These are phyloP conservation scores for Wickerhamiella vanderwaltii DNA, from an alignment of 805 yeast genomes.

Conservation along the genomic window DNA sequence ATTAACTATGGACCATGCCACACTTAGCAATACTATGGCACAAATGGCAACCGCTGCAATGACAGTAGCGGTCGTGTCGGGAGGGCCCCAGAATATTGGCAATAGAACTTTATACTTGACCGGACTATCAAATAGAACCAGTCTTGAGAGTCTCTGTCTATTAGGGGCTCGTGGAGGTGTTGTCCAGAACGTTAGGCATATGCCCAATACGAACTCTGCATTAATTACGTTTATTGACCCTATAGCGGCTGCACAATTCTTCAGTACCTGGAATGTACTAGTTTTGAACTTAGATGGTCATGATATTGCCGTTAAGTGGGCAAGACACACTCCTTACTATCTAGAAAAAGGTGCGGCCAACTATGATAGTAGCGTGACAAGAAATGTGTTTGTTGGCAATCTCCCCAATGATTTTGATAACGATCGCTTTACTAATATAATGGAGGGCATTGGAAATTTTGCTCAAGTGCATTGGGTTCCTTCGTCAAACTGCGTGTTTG, in stretches of 20 bases:
- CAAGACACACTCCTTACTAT: conserved; percentile 82
- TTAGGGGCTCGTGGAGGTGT: conserved; percentile 84
- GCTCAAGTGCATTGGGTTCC: conserved; percentile 85
- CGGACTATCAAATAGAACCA: conserved; percentile 74
- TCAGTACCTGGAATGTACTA: conserved; percentile 80
- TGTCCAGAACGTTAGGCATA: conserved; percentile 66
- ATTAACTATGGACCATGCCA: conserved; percentile 65
- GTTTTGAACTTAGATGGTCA: conserved; percentile 27
- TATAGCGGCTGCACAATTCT: conserved; percentile 93
- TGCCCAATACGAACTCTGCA: conserved; percentile 80
- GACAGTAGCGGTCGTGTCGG: conserved; percentile 90
- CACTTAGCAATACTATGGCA: conserved; percentile 42
- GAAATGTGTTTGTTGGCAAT: conserved; percentile 83
- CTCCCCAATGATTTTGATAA: conserved; percentile 38
- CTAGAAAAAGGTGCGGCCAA: conserved; percentile 82
- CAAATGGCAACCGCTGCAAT: conserved; percentile 97
- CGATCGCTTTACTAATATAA: conserved; percentile 54
- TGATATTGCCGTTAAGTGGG: conserved; percentile 86
- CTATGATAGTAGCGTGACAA: conserved; percentile 72
- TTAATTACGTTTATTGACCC: conserved; percentile 94
- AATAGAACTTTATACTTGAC: conserved; percentile 90
- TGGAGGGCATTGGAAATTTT: conserved; percentile 78
- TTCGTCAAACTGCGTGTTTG: conserved; percentile 79
- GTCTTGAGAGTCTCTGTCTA: conserved; percentile 87
- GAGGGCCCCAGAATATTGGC: conserved; percentile 84